phyloP scores from a whole-genome alignment of 768 basidiomycete species.

The Rhodotorula diobovata region DNA sequence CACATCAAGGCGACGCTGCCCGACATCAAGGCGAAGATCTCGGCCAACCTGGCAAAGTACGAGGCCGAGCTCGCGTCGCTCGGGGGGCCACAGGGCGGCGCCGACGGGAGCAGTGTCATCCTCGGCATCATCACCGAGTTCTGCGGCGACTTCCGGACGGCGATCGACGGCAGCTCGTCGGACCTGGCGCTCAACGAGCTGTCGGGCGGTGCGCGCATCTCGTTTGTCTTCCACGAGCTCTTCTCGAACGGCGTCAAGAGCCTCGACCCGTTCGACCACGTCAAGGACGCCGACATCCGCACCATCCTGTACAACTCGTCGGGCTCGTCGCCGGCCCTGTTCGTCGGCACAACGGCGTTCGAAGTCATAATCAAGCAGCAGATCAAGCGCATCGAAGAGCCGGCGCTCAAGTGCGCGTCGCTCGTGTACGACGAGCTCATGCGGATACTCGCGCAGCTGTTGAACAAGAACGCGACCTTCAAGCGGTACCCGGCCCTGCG shows the following conservation, averaged over 20 bases:
- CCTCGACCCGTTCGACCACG: conserved; percentile 98
- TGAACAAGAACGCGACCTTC: conserved; percentile 91
- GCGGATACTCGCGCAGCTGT: conserved; percentile 83
- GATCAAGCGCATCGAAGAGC: conserved; percentile 93
- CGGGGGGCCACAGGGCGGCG: conserved; percentile 79
- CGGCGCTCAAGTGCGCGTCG: conserved; percentile 85
- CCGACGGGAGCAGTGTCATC: conserved; percentile 80
- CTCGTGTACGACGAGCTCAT: conserved; percentile 96
- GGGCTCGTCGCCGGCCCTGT: conserved; percentile 90
- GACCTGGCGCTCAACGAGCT: conserved; percentile 92
- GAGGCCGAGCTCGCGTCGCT: conserved; percentile 74
- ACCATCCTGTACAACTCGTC: conserved; percentile 96
- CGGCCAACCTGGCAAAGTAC: conserved; percentile 83
- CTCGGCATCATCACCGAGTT: conserved; percentile 98
- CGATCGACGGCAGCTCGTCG: conserved; percentile 95
- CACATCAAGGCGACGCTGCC: conserved; percentile 97
- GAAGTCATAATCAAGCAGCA: conserved; percentile 99
- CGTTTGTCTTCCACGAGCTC: conserved; percentile 96
- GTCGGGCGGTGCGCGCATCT: conserved; percentile 97
- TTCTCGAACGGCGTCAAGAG: conserved; percentile 93
- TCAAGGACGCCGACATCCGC: conserved; percentile 96
- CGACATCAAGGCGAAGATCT: conserved; percentile 93
- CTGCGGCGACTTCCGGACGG: conserved; percentile 89
- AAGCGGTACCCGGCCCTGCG: conserved; percentile 92
- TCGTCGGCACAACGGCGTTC: conserved; percentile 94